phyloP scores from a whole-genome alignment of 1,139 yeast species.

The Keqinozyma sinolaborantium region DNA sequence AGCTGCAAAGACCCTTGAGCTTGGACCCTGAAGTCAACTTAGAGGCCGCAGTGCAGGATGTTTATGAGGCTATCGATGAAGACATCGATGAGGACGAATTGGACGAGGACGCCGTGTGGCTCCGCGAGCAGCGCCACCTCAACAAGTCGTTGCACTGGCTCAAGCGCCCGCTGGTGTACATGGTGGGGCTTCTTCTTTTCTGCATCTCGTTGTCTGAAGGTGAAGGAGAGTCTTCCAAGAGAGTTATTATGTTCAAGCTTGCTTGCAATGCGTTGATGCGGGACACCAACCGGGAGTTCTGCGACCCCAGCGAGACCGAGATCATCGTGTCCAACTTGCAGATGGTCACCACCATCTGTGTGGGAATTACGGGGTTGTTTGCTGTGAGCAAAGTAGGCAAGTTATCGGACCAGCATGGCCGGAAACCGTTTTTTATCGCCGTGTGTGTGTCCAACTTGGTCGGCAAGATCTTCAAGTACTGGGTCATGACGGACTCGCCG shows the following conservation, averaged over 20 bases:
- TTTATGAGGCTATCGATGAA: conserved; percentile 29
- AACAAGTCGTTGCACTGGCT: conserved; percentile 32
- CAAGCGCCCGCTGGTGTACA: conserved; percentile 29
- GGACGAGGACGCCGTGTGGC: conserved; percentile 37
- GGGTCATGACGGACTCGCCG: conserved; percentile 24
- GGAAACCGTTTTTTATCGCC: conserved; percentile 44
- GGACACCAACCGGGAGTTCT: conserved; percentile 11
- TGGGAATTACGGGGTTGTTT: conserved; percentile 24
- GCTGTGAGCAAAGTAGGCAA: conserved; percentile 50
- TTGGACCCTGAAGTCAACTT: conserved; percentile 9
- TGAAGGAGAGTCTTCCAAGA: conserved; percentile 27
- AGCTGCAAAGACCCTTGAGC: not conserved
- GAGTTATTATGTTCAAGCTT: conserved; percentile 24
- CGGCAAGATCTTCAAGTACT: conserved; percentile 20
- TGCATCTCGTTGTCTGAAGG: conserved; percentile 20
- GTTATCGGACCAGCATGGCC: conserved; percentile 60
- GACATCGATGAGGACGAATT: conserved; percentile 19
- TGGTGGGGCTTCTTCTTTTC: conserved; percentile 24
- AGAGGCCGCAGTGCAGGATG: conserved; percentile 25
- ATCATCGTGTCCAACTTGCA: conserved; percentile 28
- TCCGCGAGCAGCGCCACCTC: conserved; percentile 31
- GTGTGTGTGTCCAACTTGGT: conserved; percentile 23
- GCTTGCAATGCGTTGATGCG: conserved; percentile 27
- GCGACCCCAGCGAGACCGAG: conserved; percentile 34
- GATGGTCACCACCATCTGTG: conserved; percentile 18